Evolutionary conservation across 352 stramenopile genomes (phyloP), one percentile per base, ranked within the genome.

Genomic region (Thraustotheca clavata): DNA sequence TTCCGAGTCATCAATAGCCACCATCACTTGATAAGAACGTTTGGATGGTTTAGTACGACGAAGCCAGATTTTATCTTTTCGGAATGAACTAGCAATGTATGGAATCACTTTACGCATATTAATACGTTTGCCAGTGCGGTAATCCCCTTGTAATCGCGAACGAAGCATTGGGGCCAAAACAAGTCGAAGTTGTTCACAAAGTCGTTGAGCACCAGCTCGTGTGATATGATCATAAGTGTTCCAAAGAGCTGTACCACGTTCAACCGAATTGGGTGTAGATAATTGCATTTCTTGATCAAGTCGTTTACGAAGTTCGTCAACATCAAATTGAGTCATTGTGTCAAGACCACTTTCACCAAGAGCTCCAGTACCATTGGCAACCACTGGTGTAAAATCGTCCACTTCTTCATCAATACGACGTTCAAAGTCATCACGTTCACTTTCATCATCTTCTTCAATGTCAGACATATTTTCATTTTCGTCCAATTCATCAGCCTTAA

Each of bases 21-120:
- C 75, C 75, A 99, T 91, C 14, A 99, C 90, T 72, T 99, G 90
- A 75, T 99, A 99, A 69, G 97, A 89, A 29, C 97, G 82, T 73
- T 99, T 99, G 4, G 89, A 97, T 29, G 97, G 97, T 63, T 99
- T 98, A 29, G 96, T 99, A 39, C 97, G 84, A 29, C 97, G 85
- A 57, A 99, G 82, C 97, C 97, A 99, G 70, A 99, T 99, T 75
- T 99, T 99, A 77, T 99, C 98, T 74, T 99, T 99, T 31, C 97
- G 84, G 76, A 99, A 99, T 65, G 98, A 94, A 69, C 86, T 98
- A n/a, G 98, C 97, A 68, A 99, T 99, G 79, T 99, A 99, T 29
- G 95, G 88, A 76, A 99, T 99, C 52, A 99, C 97, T 63, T 98
- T 97, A 62, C 98, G 96, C 97, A 99, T 99, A 72, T 99, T 99